Evolutionary conservation across 176 grass and related monocot species (phyloP), one percentile per base, ranked within the genome.

Genomic region (Avena atlantica): DNA sequence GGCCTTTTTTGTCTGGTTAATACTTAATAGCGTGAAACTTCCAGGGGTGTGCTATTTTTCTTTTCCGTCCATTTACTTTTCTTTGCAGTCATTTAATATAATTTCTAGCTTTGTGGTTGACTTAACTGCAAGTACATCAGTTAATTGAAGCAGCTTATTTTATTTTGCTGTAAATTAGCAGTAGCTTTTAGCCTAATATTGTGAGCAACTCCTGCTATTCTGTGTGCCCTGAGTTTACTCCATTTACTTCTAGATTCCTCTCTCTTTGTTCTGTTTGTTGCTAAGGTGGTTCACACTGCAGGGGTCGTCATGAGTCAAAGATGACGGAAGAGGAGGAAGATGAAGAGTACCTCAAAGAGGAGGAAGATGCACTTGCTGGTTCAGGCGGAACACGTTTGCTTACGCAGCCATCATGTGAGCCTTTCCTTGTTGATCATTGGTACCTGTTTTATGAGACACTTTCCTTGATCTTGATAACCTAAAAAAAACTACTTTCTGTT

Each of bases 251-350:
- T 5, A 9, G 51, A 70, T 59, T 67, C 29, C 27, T 51, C 4
- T 80, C 14, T 48, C 9, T 75, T 16, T 87, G 45, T 65, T 59
- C 83, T 76, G 11, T 70, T 66, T 67, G 21, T 79, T 89, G 34
- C 51, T 87, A 64, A 74, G 19, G 40, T 60, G n/a, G 49, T 23
- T 84, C 29, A 71, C 76, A 85, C 42, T 88, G 49, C 59, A 98
- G 96, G 92, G 96, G 96, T 3, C 96, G 96, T 17, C 96, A 95
- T 89, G 88, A 90, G 13, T 92, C 96, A 59, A 98, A 98, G 84
- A 74, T 95, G 83, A 95, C 93, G 10, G 93, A 90, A 87, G 96
- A 98, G 80, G 96, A 98, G 91, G 96, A 98, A 78, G 93, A 98
- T 36, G 96, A 98, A 81, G 92, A 94, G 73, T 98, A 86, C 88